These are phyloP conservation scores for Nannochloris sp. DNA, from an alignment of 139 green algal genomes.

Conservation along the genomic window DNA sequence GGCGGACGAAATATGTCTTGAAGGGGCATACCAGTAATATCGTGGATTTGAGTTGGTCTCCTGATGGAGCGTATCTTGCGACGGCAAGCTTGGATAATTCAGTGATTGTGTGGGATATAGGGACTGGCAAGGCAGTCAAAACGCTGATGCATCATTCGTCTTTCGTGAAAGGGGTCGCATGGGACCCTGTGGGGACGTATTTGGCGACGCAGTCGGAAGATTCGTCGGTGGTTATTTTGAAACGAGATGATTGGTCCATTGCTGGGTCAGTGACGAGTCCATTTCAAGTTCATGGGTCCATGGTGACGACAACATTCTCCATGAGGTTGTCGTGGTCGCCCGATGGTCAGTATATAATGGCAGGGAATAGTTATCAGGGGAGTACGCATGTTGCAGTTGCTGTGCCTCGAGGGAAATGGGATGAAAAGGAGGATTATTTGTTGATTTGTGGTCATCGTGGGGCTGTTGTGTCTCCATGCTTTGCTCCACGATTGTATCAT, in stretches of 20 bases:
- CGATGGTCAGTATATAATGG: slow-evolving; percentile 61
- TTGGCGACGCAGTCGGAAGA: slow-evolving; percentile 75
- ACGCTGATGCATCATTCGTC: slow-evolving; percentile 51
- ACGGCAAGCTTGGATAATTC: slow-evolving; percentile 75
- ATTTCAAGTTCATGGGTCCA: slow-evolving; percentile 28
- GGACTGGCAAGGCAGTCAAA: slow-evolving; percentile 14
- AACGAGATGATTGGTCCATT: slow-evolving; percentile 51
- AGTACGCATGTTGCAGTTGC: slow-evolving; percentile 46
- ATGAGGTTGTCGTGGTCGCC: slow-evolving; percentile 47
- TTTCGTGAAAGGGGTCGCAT: slow-evolving; percentile 92
- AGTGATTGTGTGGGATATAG: slow-evolving; percentile 55
- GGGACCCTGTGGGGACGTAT: slow-evolving; percentile 88
- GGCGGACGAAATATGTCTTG: slow-evolving; percentile 44
- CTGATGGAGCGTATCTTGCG: slow-evolving; percentile 62
- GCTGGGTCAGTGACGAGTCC: slow-evolving; percentile 35
- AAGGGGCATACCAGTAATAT: slow-evolving; percentile 74
- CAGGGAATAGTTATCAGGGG: slow-evolving; percentile 50
- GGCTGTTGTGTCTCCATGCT: slow-evolving; percentile 50
- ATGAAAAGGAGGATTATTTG: slow-evolving; percentile 15
- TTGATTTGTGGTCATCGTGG: slow-evolving; percentile 32
- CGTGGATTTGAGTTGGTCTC: slow-evolving; percentile 77
- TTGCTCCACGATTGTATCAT: slow-evolving; percentile 62
- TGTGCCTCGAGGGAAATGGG: slow-evolving; percentile 40
- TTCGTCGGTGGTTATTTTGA: slow-evolving; percentile 76
- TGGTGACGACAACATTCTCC: slow-evolving; percentile 36